Evolutionary conservation across 495 filamentous ascomycete species (phyloP).

Genomic region (Aspergillus cavernicola): DNA sequence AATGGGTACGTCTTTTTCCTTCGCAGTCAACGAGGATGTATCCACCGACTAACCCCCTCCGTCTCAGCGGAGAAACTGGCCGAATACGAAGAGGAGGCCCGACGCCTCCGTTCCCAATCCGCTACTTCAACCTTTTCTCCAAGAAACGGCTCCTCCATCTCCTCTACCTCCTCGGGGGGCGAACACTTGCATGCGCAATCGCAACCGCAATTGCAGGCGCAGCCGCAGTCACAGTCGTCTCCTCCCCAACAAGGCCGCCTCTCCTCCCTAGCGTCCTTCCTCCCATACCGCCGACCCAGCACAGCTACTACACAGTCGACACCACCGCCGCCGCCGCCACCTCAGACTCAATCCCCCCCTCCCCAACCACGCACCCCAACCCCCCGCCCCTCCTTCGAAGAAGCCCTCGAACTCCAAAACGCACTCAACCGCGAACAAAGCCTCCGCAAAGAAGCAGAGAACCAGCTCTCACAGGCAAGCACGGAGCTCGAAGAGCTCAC

Average conservation of each 20-base stretch:
- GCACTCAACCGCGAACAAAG: conserved; percentile 66
- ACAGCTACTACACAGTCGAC: conserved; percentile 12
- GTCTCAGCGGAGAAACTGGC: conserved; percentile 70
- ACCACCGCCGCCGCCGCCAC: neutral
- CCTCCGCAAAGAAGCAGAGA: conserved; percentile 72
- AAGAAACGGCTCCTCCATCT: conserved; percentile 28
- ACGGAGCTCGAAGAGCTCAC: conserved; percentile 87
- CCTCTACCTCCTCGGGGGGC: conserved; percentile 21
- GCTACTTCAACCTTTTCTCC: conserved; percentile 21
- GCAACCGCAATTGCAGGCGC: conserved; percentile 34
- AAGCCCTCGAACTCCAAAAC: conserved; percentile 60
- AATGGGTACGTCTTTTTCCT: conserved; percentile 52
- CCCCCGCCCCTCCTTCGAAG: conserved; percentile 22
- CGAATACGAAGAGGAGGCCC: conserved; percentile 92
- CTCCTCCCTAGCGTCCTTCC: conserved; percentile 62
- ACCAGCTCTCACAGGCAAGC: conserved; percentile 63
- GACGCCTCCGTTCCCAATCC: conserved; percentile 52
- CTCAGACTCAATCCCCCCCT: conserved; percentile 24
- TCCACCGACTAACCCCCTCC: too few relatives aligned
- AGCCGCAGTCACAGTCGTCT: conserved; percentile 30
- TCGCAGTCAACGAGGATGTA: neutral
- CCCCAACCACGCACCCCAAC: conserved; percentile 19
- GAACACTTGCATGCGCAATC: conserved; percentile 25
- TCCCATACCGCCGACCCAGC: conserved; percentile 56
- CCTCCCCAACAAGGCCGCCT: conserved; percentile 39